Evolutionary conservation across 345 rosid genomes (phyloP), one percentile per base, ranked within the genome.

Genomic region (Orychophragmus violaceus): DNA sequence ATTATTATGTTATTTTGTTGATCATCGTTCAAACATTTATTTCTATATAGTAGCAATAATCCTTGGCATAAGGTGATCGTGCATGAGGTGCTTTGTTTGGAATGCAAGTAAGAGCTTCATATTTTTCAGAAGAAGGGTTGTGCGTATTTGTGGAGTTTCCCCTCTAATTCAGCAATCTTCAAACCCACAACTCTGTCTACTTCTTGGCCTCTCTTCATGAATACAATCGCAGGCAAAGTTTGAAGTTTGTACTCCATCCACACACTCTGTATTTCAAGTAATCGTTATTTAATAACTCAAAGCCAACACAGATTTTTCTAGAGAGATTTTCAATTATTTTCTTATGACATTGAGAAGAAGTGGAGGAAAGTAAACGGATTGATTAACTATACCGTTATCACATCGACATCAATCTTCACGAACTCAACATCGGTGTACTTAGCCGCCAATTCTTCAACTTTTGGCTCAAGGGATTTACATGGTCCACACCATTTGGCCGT

Each of bases 401-500:
- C 72, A 59, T 93, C 98, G 3, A 86, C 85, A 58, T 87, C 96
- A 39, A 90, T 77, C 84, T 80, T 85, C 81, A 93, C 69, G 60
- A 93, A 86, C 72, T 80, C 81, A 23, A 84, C 86, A 35, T 86
- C 82, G 0, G 78, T 42, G 75, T 78, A 85, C 33, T 52, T 79
- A 8, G 85, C 83, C 4, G 94, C 90, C 13, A 80, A 73, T 30
- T 81, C 88, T 42, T 79, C 77, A 24, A 85, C 59, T 10, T 51
- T 45, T 0, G 89, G 91, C 8, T 87, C 94, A 64, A 87, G 74
- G 44, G 46, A 17, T 62, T 79, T 83, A 70, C 97, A 87, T 1
- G 94, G 91, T 42, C 91, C 89, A 6, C 97, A 89, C 96, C 97
- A 87, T 8, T 78, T 76, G 3, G 95, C 90, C 11, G 96, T 75